phyloP scores from a whole-genome alignment of 2,329 filamentous ascomycete genomes.

The Neocatenulostroma microsporum region DNA sequence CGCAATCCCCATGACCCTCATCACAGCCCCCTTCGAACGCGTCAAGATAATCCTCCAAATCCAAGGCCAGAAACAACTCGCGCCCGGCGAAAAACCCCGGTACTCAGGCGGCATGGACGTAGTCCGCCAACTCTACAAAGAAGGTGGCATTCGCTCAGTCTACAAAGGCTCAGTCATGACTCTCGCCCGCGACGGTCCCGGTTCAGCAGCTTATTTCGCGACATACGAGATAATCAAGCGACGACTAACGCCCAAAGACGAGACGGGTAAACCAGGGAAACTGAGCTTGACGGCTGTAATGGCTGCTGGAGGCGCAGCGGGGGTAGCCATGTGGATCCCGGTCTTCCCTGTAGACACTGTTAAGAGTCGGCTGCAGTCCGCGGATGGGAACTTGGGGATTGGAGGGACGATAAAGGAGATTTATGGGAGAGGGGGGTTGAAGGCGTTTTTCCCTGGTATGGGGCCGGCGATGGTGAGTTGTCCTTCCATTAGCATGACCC shows the following conservation, averaged over 20 bases:
- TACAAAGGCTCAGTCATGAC: conserved; percentile 90
- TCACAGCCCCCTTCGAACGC: conserved; percentile 98
- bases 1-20: conserved; percentile 92
- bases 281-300: conserved; percentile 77
- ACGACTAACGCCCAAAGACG: conserved; percentile 70
- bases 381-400: conserved; percentile 75
- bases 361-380: conserved; percentile 88
- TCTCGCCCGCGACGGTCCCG: conserved; percentile 85
- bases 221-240: conserved; percentile 96
- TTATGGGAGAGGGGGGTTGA: conserved; percentile 74
- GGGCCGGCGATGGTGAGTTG: too few relatives aligned
- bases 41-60: conserved; percentile 98
- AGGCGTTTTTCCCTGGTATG: conserved; percentile 95
- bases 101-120: conserved; percentile 85
- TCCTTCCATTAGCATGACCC: too few relatives aligned
- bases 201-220: conserved; percentile 91
- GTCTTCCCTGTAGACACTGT: conserved; percentile 97
- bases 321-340: conserved; percentile 98
- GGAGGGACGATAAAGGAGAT: conserved; percentile 70
- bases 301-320: conserved; percentile 78
- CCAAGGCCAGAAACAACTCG: conserved; percentile 79
- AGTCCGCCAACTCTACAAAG: conserved; percentile 83
- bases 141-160: conserved; percentile 82
- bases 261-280: conserved; percentile 63
- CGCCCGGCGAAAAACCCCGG: conserved; percentile 83